phyloP scores from a whole-genome alignment of 2,329 filamentous ascomycete genomes.

The Metarhizium brunneum region DNA sequence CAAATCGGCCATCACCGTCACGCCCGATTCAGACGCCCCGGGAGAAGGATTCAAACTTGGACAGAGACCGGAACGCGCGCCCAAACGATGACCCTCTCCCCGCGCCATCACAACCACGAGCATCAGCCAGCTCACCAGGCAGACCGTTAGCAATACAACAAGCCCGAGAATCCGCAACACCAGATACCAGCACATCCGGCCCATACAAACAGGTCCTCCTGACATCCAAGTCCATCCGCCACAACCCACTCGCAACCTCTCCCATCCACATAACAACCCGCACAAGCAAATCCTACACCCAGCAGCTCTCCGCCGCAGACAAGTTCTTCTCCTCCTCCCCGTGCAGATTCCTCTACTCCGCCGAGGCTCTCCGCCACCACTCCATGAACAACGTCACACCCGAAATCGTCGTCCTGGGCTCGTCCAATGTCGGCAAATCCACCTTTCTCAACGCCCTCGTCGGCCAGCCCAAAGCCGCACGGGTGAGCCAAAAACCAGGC shows the following conservation, averaged over 20 bases:
- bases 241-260: conserved; percentile 1
- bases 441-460: conserved; percentile 78
- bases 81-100: not conserved
- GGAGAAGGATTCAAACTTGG: not conserved
- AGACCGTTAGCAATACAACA: not conserved
- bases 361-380: conserved; percentile 37
- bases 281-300: conserved; percentile 12
- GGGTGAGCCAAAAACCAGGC: conserved; percentile 41
- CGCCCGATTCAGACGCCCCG: not conserved
- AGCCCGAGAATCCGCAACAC: not conserved
- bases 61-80: not conserved
- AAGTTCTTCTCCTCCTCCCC: conserved; percentile 22
- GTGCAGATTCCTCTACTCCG: conserved; percentile 39
- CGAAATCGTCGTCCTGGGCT: conserved; percentile 69
- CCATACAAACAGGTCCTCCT: conserved; percentile 9
- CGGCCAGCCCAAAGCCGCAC: conserved; percentile 36
- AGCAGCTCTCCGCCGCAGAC: conserved; percentile 17
- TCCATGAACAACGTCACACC: conserved; percentile 42
- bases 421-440: conserved; percentile 85
- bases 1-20: not conserved
- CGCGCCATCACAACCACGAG: not conserved
- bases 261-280: conserved; percentile 1
- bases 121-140: not conserved
- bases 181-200: not conserved
- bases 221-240: conserved; percentile 9